Evolutionary conservation across 495 filamentous ascomycete genomes (phyloP).

Genomic region (Aspergillus bertholletiae): DNA sequence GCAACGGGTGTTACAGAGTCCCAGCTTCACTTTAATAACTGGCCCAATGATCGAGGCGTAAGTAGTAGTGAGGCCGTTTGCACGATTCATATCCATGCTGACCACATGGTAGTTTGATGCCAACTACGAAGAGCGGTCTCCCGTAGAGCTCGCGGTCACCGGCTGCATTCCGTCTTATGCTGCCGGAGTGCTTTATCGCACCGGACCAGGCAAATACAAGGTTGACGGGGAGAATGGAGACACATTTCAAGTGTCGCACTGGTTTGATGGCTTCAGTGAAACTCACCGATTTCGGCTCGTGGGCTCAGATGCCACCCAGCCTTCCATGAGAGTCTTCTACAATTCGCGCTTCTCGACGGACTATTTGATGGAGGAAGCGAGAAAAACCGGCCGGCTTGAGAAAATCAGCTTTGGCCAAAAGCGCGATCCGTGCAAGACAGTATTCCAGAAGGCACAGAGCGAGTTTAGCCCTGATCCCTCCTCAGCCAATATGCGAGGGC

Average conservation of each 20-base stretch:
- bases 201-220: slow-evolving; percentile 61
- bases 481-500: slow-evolving; percentile 50
- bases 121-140: slow-evolving; percentile 42
- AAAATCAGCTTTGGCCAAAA: slow-evolving; percentile 59
- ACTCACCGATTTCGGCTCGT: slow-evolving; percentile 69
- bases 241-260: slow-evolving; percentile 59
- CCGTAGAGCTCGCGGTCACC: slow-evolving; percentile 46
- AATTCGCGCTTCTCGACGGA: slow-evolving; percentile 67
- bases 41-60: slow-evolving; percentile 34
- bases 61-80: neutral
- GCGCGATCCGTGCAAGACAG: slow-evolving; percentile 62
- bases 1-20: neutral
- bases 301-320: slow-evolving; percentile 18
- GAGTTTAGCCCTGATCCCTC: slow-evolving; percentile 39
- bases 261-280: slow-evolving; percentile 80
- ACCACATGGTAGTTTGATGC: slow-evolving; percentile 49
- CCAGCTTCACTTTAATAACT: slow-evolving; percentile 24
- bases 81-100: neutral
- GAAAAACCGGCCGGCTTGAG: slow-evolving; percentile 42
- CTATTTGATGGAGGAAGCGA: slow-evolving; percentile 49
- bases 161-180: slow-evolving; percentile 51
- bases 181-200: slow-evolving; percentile 66
- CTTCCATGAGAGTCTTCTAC: slow-evolving; percentile 54
- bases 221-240: slow-evolving; percentile 53
- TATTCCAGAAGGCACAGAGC: slow-evolving; percentile 65